Percentiles rank a stretch among this genome's conserved stretches.
These are phyloP conservation scores for Pholiota conissans DNA, from an alignment of 768 basidiomycete genomes.

Conservation along the genomic window DNA sequence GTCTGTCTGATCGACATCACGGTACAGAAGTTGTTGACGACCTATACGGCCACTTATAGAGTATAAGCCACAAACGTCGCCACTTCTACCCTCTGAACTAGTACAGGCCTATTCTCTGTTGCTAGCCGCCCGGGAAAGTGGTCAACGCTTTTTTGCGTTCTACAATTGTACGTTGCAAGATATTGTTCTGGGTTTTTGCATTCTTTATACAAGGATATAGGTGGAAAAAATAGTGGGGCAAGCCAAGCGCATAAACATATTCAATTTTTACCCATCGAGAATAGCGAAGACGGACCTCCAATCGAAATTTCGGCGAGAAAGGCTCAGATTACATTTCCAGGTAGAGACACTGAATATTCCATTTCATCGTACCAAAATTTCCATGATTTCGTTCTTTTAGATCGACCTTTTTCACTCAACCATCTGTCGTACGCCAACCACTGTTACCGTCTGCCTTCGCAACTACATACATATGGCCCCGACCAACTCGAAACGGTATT, in stretches of 20 bases:
- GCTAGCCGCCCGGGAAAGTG: slow-evolving; percentile 60
- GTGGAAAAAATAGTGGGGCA: slow-evolving; percentile 79
- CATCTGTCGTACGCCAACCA: slow-evolving; percentile 81
- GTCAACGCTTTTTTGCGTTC: slow-evolving; percentile 73
- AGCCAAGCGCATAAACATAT: slow-evolving; percentile 91
- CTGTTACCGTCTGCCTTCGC: slow-evolving; percentile 59
- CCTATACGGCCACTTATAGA: too few species aligned
- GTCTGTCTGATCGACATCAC: slow-evolving; percentile 33
- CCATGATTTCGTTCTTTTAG: slow-evolving; percentile 42
- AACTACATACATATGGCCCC: slow-evolving; percentile 33
- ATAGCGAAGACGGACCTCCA: slow-evolving; percentile 64
- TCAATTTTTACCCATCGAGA: slow-evolving; percentile 71
- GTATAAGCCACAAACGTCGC: slow-evolving; percentile 75
- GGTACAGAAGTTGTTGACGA: slow-evolving; percentile 67
- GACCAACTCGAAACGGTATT: slow-evolving; percentile 53
- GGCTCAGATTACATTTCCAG: slow-evolving; percentile 56
- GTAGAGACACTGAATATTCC: slow-evolving; percentile 42
- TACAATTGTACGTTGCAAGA: slow-evolving; percentile 74
- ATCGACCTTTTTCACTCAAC: slow-evolving; percentile 69
- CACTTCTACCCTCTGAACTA: slow-evolving; percentile 77
- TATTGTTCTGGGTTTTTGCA: background rate
- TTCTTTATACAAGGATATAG: slow-evolving; percentile 30
- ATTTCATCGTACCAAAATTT: too few species aligned
- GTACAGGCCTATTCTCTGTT: slow-evolving; percentile 77
- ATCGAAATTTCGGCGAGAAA: slow-evolving; percentile 69